Evolutionary conservation across 1,284 basidiomycete genomes (phyloP).

Genomic region (Laetiporus sulphureus): DNA sequence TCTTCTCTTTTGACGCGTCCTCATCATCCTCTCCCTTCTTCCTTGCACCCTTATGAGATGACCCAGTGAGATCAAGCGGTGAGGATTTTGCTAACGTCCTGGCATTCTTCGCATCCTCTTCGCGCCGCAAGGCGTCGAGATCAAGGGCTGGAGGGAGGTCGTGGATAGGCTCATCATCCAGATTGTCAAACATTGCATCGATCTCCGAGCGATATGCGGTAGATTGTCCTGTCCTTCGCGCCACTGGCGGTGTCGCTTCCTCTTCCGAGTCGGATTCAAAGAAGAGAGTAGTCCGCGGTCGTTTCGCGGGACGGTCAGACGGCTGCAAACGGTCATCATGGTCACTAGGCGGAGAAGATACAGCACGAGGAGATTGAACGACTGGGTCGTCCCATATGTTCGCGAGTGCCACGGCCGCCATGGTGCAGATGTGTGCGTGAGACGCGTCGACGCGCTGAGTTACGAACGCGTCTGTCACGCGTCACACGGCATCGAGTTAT

Average conservation of each 20-base stretch:
- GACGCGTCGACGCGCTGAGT: constrained; percentile 10
- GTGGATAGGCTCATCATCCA: constrained; percentile 38
- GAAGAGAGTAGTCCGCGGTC: constrained; percentile 39
- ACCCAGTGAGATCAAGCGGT: constrained; percentile 33
- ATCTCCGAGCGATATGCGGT: constrained; percentile 34
- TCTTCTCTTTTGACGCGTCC: constrained; percentile 26
- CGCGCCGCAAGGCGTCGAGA: constrained; percentile 41
- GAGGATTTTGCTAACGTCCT: constrained; percentile 24
- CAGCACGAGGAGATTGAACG: constrained; percentile 20
- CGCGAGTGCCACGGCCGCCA: constrained; percentile 20
- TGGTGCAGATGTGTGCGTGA: constrained; percentile 21
- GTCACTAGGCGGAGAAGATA: not conserved
- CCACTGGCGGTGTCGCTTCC: constrained; percentile 16
- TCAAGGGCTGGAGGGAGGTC: constrained; percentile 44
- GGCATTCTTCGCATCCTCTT: constrained; percentile 43
- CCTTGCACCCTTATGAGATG: constrained; percentile 37
- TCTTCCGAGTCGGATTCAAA: constrained; percentile 45
- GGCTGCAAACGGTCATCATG: constrained; percentile 2
- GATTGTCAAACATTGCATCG: constrained; percentile 56
- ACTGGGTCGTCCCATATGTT: constrained; percentile 42
- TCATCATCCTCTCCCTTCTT: constrained; percentile 21
- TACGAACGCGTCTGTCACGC: constrained; percentile 11
- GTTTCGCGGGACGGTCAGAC: constrained; percentile 21
- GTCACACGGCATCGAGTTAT: constrained; percentile 4
- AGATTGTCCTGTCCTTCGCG: constrained; percentile 15